Evolutionary conservation across 1,284 basidiomycete species (phyloP), one percentile per base, ranked within the genome.

Genomic region (Leccinum pachyderme): DNA sequence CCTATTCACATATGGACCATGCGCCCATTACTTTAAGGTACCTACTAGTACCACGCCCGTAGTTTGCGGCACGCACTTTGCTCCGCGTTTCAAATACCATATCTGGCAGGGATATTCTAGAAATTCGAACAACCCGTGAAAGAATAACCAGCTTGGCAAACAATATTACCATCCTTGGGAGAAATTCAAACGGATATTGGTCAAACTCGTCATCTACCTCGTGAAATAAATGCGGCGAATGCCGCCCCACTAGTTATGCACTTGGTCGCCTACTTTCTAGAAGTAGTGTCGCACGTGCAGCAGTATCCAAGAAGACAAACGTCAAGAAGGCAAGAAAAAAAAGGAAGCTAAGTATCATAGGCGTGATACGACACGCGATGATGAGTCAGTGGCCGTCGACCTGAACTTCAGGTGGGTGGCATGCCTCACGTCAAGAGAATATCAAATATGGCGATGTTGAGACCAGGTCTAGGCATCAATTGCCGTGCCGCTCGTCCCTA

Each of bases 401-500:
- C 18, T 18, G 18, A n/a, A 22, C 18, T 58, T 43, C 46, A 47
- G 51, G 53, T 55, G 37, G 47, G 35, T 18, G 61, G 28, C 56
- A 44, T 62, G 47, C 47, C 47, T 24, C 47, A 35, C 11, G 45
- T 31, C 29, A 49, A 52, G 49, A 11, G 22, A 43, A 31, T 28
- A 49, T 48, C 31, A 50, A 47, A 15, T 37, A 52, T 25, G 22
- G 48, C 12, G 5, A 51, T n/a, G 44, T 35, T 15, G 18, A 22
- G 51, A 45, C 31, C 46, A 39, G 33, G 52, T 22, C 57, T 63
- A 68, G 49, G 54, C 46, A 0, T 54, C 47, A 33, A 56, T 59
- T 37, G 47, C 59, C 31, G 68, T 51, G 50, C 31, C 49, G 32
- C 59, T 57, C 45, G 69, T 41, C 35, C 71, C 68, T 41, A 52